Conservation (phyloP, 495 filamentous ascomycete species). For the Penicillium fimorum region DNA sequence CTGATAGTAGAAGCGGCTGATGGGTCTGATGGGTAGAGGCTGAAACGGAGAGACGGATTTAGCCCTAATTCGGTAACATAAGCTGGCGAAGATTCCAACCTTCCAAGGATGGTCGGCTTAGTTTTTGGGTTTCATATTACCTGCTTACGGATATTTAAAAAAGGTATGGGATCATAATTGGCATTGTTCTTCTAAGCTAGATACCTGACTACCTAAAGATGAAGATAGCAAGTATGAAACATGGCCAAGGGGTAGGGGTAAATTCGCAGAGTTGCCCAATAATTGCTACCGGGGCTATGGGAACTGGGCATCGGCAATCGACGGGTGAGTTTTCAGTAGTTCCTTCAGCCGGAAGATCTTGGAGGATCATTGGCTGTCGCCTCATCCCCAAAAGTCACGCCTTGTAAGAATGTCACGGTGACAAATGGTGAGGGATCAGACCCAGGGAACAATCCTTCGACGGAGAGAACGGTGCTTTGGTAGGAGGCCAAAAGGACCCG, state of each 20-base stretch:
- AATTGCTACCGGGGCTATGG: constrained; percentile 12
- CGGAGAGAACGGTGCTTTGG: constrained; percentile 7
- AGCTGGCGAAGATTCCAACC: neutral
- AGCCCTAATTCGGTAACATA: neutral
- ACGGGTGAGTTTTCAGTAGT: constrained; percentile 11
- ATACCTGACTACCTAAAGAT: constrained; percentile 16
- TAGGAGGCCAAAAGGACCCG: constrained; percentile 12
- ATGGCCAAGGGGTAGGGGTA: constrained; percentile 16
- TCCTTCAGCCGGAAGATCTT: constrained; percentile 7
- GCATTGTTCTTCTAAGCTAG: constrained; percentile 19
- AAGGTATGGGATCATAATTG: constrained; percentile 8
- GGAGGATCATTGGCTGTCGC: constrained; percentile 9
- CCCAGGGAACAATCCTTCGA: constrained; percentile 9
- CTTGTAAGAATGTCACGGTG: constrained; percentile 11
- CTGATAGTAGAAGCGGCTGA: neutral
- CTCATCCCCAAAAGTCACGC: constrained; percentile 11
- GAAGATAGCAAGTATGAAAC: constrained; percentile 22
- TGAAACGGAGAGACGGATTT: neutral
- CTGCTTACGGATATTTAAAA: constrained; percentile 1
- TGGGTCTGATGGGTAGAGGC: neutral
- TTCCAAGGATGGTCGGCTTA: neutral
- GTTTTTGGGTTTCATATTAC: neutral
- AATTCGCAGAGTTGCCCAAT: constrained; percentile 21
- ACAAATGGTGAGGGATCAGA: constrained; percentile 14
- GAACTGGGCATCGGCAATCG: constrained; percentile 14